Conservation (phyloP, 116 monocot species). For the Iris pallida region DNA sequence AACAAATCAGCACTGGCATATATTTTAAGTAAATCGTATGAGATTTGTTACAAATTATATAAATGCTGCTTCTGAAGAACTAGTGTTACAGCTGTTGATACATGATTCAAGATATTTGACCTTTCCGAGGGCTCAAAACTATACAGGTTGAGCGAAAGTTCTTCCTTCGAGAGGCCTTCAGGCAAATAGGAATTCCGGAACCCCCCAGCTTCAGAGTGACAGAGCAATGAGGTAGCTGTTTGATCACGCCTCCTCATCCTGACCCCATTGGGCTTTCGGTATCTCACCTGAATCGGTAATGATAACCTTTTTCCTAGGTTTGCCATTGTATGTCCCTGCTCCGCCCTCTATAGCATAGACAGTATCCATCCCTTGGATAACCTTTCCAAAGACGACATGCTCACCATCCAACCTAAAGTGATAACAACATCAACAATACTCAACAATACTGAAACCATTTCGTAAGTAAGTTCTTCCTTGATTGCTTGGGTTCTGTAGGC, state of each 20-base stretch:
- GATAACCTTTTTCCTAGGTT: conserved; percentile 77
- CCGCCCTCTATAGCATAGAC: conserved; percentile 85
- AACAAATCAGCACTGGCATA: too few relatives aligned
- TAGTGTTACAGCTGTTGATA: too few relatives aligned
- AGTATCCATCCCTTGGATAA: conserved; percentile 80
- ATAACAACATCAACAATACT: not conserved
- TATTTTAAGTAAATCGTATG: too few relatives aligned
- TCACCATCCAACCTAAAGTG: conserved; percentile 82
- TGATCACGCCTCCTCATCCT: conserved; percentile 23
- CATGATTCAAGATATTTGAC: too few relatives aligned
- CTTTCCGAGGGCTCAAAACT: too few relatives aligned
- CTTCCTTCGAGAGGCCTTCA: too few relatives aligned
- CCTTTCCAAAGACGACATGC: conserved; percentile 87
- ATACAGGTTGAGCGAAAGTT: too few relatives aligned
- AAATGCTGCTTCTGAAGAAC: too few relatives aligned
- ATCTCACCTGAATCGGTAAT: conserved; percentile 85
- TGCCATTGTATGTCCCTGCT: conserved; percentile 91
- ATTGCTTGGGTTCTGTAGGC: not conserved
- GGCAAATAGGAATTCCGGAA: too few relatives aligned
- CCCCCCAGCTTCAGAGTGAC: too few relatives aligned
- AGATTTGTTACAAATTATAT: too few relatives aligned
- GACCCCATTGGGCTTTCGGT: conserved; percentile 40
- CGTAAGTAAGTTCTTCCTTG: not conserved
- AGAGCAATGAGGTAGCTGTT: too few relatives aligned
- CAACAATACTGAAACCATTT: not conserved